Evolutionary conservation across 2,329 filamentous ascomycete species (phyloP).

Genomic region (Hypoxylon sp.): DNA sequence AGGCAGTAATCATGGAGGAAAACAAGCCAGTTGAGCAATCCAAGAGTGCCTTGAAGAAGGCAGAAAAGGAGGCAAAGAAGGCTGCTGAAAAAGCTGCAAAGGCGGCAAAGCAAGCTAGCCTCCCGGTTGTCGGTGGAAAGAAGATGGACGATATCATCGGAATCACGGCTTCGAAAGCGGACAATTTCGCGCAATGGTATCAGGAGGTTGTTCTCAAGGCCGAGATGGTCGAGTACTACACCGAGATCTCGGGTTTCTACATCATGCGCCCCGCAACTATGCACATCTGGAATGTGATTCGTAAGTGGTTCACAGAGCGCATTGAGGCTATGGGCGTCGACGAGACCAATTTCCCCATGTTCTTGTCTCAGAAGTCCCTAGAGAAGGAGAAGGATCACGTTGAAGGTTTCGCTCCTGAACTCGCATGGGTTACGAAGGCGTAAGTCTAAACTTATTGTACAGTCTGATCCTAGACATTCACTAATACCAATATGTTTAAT

Average conservation of each 20-base stretch:
- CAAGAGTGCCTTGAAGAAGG: slow-evolving; percentile 77
- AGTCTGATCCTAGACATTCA: slow-evolving; percentile 17
- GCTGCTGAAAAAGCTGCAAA: slow-evolving; percentile 74
- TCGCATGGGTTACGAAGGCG: slow-evolving; percentile 91
- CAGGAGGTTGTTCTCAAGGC: slow-evolving; percentile 97
- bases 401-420: slow-evolving; percentile 96
- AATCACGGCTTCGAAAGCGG: slow-evolving; percentile 87
- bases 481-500: slow-evolving; percentile 22
- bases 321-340: slow-evolving; percentile 95
- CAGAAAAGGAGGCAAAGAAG: slow-evolving; percentile 74
- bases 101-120: slow-evolving; percentile 69
- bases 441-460: slow-evolving; percentile 59
- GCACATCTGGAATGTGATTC: slow-evolving; percentile 77
- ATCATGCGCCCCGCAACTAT: slow-evolving; percentile 83
- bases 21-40: slow-evolving; percentile 59
- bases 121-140: slow-evolving; percentile 68
- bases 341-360: slow-evolving; percentile 97
- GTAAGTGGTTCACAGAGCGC: slow-evolving; percentile 77
- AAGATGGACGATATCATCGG: slow-evolving; percentile 82
- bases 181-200: slow-evolving; percentile 96
- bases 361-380: slow-evolving; percentile 91
- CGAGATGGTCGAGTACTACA: slow-evolving; percentile 97
- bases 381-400: slow-evolving; percentile 94
- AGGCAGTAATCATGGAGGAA: slow-evolving; percentile 39
- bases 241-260: slow-evolving; percentile 90